phyloP scores from a whole-genome alignment of 2,329 filamentous ascomycete genomes.

The Epichloe hybrida region DNA sequence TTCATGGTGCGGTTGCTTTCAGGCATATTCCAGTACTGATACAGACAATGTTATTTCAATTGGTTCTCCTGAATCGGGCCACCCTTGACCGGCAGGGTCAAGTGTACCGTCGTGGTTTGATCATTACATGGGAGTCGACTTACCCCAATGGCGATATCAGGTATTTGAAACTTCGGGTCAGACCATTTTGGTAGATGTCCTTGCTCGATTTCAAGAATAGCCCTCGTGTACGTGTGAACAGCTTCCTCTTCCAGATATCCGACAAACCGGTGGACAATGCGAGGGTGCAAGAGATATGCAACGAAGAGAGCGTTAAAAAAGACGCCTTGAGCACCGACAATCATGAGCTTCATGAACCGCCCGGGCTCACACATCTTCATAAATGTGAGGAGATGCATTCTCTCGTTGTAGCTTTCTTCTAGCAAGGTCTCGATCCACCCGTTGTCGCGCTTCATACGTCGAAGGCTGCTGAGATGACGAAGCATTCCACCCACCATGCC shows the following conservation, averaged over 20 bases:
- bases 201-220: constrained; percentile 72
- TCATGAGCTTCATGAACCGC: constrained; percentile 83
- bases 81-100: too few relatives aligned
- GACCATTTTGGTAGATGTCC: constrained; percentile 77
- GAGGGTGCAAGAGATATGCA: constrained; percentile 73
- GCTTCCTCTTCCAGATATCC: constrained; percentile 97
- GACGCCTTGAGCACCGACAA: constrained; percentile 83
- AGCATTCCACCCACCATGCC: constrained; percentile 97
- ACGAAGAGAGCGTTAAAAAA: constrained; percentile 95
- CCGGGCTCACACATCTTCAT: constrained; percentile 69
- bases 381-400: constrained; percentile 88
- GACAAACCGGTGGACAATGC: constrained; percentile 87
- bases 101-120: too few relatives aligned
- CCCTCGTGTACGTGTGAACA: constrained; percentile 85
- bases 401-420: constrained; percentile 83
- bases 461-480: constrained; percentile 70
- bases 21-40: constrained; percentile 81
- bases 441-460: constrained; percentile 81
- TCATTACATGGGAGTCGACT: constrained; percentile 5
- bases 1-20: constrained; percentile 70
- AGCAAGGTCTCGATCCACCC: constrained; percentile 92
- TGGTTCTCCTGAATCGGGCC: too few relatives aligned
- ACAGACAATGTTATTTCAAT: not conserved
- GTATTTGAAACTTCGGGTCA: constrained; percentile 54
- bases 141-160: constrained; percentile 67